phyloP scores from a whole-genome alignment of 78 protist genomes.

The Pigoraptor vietnamica region DNA sequence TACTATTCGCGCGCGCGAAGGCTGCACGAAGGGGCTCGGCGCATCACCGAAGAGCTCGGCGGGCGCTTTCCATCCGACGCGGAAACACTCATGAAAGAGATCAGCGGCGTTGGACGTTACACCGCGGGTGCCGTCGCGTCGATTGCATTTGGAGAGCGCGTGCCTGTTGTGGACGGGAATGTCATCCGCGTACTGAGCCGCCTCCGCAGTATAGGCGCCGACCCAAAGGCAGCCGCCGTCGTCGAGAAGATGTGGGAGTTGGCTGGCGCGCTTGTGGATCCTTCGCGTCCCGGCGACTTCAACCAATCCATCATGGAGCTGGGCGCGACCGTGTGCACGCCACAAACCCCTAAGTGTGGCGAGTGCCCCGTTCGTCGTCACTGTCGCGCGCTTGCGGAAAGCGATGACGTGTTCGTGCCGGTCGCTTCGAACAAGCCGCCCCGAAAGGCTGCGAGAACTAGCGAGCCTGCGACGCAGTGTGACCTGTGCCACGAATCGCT shows the following conservation, averaged over 20 bases:
- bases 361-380: slow-evolving; percentile 43
- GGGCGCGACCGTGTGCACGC: slow-evolving; percentile 76
- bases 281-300: slow-evolving; percentile 49
- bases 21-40: slow-evolving; percentile 58
- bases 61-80: slow-evolving; percentile 17
- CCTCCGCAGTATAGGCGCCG: slow-evolving; percentile 45
- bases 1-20: slow-evolving; percentile 72
- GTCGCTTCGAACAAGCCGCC: background rate
- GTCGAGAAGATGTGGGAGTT: background rate
- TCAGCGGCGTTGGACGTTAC: slow-evolving; percentile 75
- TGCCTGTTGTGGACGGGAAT: slow-evolving; percentile 75
- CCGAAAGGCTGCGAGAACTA: background rate
- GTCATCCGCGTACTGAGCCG: slow-evolving; percentile 77
- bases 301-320: slow-evolving; percentile 84
- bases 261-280: slow-evolving; percentile 28
- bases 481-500: background rate
- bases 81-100: background rate
- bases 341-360: slow-evolving; percentile 43
- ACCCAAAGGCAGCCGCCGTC: background rate
- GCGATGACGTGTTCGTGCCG: background rate
- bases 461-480: background rate
- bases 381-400: slow-evolving; percentile 6
- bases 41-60: background rate
- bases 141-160: slow-evolving; percentile 19
- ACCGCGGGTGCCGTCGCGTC: slow-evolving; percentile 73